These are phyloP conservation scores for Fragaria iinumae DNA, from an alignment of 306 rosid genomes.

Conservation along the genomic window DNA sequence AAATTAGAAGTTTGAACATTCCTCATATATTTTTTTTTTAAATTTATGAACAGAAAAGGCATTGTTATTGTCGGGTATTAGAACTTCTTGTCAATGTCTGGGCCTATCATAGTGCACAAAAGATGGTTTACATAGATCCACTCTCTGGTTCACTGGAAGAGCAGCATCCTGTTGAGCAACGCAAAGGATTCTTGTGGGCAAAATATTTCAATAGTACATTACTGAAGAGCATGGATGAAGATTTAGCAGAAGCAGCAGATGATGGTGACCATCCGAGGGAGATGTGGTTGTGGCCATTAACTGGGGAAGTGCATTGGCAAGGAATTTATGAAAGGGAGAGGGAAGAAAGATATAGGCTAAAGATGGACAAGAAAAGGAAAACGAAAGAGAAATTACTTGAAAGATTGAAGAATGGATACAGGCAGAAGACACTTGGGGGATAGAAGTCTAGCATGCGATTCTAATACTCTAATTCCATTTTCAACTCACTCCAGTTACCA, in stretches of 20 bases:
- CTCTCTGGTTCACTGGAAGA: constrained; percentile 66
- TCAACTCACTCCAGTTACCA: constrained; percentile 10
- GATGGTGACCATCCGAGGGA: constrained; percentile 71
- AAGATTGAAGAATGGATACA: constrained; percentile 80
- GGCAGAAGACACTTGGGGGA: constrained; percentile 82
- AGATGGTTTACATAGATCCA: constrained; percentile 81
- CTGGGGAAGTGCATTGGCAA: constrained; percentile 96
- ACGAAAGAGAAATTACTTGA: constrained; percentile 64
- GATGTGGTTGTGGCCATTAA: constrained; percentile 86
- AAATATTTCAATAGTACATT: constrained; percentile 63
- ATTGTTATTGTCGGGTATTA: constrained; percentile 80
- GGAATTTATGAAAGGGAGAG: constrained; percentile 92
- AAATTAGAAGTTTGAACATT: constrained; percentile 17
- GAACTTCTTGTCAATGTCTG: constrained; percentile 91
- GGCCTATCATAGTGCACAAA: constrained; percentile 95
- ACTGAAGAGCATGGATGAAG: constrained; percentile 93
- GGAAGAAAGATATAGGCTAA: constrained; percentile 82
- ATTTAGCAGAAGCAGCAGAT: constrained; percentile 91
- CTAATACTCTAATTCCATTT: constrained; percentile 16
- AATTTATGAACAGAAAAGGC: constrained; percentile 52
- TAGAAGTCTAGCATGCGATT: constrained; percentile 32
- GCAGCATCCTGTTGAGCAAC: constrained; percentile 80
- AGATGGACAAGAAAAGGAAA: constrained; percentile 97
- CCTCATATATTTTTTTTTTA: constrained; percentile 21
- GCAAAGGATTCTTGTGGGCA: constrained; percentile 76